Conservation (phyloP, 441 rosid species). For the Flueggea neowawraea region DNA sequence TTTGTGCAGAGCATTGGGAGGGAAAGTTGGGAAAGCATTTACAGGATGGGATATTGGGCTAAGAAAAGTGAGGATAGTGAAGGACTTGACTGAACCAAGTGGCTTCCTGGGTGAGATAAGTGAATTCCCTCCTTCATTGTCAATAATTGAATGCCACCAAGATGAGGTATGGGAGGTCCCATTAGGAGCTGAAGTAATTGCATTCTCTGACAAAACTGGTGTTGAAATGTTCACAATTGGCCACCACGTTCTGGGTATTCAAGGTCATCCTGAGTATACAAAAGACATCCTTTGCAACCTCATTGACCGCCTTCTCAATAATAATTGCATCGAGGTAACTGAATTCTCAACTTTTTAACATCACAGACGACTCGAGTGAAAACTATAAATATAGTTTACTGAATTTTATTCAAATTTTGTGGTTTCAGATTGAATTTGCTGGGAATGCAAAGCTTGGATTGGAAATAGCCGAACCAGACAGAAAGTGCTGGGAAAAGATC, state of each 20-base stretch:
- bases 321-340: slow-evolving; percentile 44
- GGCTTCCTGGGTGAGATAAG: slow-evolving; percentile 24
- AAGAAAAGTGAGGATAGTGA: slow-evolving; percentile 51
- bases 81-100: slow-evolving; percentile 24
- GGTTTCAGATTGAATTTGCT: slow-evolving; percentile 50
- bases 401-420: neutral
- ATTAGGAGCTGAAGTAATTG: slow-evolving; percentile 58
- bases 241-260: slow-evolving; percentile 65
- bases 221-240: slow-evolving; percentile 68
- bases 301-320: slow-evolving; percentile 56
- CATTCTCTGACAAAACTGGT: slow-evolving; percentile 65
- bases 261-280: slow-evolving; percentile 92
- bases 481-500: slow-evolving; percentile 56
- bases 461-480: slow-evolving; percentile 62
- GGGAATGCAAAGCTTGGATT: slow-evolving; percentile 53
- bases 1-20: slow-evolving; percentile 69
- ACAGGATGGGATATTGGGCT: slow-evolving; percentile 76
- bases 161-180: slow-evolving; percentile 89
- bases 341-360: too few relatives aligned
- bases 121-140: slow-evolving; percentile 37
- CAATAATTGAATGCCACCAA: slow-evolving; percentile 70
- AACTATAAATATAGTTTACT: too few relatives aligned
- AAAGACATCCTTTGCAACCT: slow-evolving; percentile 64
- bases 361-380: too few relatives aligned
- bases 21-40: slow-evolving; percentile 62